These are phyloP conservation scores for Gentiana dahurica DNA, from an alignment of 257 asterid species.

Conservation along the genomic window DNA sequence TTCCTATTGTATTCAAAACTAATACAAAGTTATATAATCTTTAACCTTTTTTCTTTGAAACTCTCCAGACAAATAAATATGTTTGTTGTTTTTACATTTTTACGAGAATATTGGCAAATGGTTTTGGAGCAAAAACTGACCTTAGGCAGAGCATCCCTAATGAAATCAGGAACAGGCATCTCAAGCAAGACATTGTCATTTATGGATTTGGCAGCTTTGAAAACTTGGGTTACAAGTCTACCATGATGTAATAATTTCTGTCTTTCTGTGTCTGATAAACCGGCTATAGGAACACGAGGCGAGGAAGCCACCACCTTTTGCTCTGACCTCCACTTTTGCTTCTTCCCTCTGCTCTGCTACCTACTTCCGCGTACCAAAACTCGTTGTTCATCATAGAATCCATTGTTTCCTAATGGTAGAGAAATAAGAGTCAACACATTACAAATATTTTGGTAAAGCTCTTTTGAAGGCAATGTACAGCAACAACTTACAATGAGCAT, in stretches of 20 bases:
- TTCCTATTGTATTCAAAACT: no score
- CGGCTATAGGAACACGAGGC: slow-evolving; percentile 69
- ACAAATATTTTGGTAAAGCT: slow-evolving; percentile 1
- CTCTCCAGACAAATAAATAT: no score
- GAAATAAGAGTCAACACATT: not conserved
- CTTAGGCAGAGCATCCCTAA: slow-evolving; percentile 80
- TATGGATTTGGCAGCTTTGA: slow-evolving; percentile 78
- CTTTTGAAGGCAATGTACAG: not conserved
- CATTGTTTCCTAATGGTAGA: slow-evolving; percentile 48
- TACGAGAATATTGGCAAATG: no score
- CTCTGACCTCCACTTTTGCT: slow-evolving; percentile 72
- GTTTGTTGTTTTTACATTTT: no score
- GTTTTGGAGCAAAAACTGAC: slow-evolving; percentile 9
- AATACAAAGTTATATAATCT: no score
- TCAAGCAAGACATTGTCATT: slow-evolving; percentile 62
- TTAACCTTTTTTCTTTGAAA: no score
- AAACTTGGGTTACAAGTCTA: slow-evolving; percentile 65
- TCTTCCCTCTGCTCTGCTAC: slow-evolving; percentile 82
- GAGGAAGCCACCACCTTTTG: slow-evolving; percentile 97
- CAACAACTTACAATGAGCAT: slow-evolving; percentile 86
- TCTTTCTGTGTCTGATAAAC: slow-evolving; percentile 71
- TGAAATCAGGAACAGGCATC: slow-evolving; percentile 60
- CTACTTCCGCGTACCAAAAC: slow-evolving; percentile 86
- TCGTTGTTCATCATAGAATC: slow-evolving; percentile 79
- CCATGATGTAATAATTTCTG: slow-evolving; percentile 61